Evolutionary conservation across 2,329 filamentous ascomycete genomes (phyloP).

Genomic region (Hysterium pulicare): DNA sequence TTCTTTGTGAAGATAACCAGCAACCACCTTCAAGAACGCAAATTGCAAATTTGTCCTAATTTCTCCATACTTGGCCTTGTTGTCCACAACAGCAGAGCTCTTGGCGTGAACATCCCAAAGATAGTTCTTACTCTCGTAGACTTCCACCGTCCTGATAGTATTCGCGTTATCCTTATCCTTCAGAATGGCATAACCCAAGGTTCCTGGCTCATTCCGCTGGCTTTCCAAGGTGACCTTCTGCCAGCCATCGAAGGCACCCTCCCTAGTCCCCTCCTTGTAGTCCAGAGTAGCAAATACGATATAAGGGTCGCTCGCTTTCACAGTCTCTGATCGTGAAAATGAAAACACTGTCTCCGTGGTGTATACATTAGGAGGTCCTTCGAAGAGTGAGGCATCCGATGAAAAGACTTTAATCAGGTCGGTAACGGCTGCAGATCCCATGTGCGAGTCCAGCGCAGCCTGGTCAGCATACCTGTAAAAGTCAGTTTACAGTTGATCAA

Average conservation of each 20-base stretch:
- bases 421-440: conserved; percentile 9
- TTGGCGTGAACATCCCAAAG: conserved; percentile 21
- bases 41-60: conserved; percentile 11
- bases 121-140: conserved; percentile 18
- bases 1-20: conserved; percentile 13
- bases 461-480: conserved; percentile 16
- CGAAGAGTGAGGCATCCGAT: conserved; percentile 11
- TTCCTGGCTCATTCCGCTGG: conserved; percentile 17
- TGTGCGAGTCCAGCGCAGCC: conserved; percentile 19
- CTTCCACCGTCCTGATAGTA: conserved; percentile 16
- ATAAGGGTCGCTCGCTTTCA: conserved; percentile 11
- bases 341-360: conserved; percentile 10
- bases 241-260: conserved; percentile 17
- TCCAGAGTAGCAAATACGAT: conserved; percentile 18
- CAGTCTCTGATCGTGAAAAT: conserved; percentile 12
- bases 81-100: conserved; percentile 17
- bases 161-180: conserved; percentile 14
- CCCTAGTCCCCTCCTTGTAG: conserved; percentile 17
- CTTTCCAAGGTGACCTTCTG: conserved; percentile 15
- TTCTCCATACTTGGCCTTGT: conserved; percentile 14
- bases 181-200: conserved; percentile 16
- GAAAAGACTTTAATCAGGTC: conserved; percentile 12
- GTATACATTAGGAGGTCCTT: conserved; percentile 6
- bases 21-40: conserved; percentile 11
- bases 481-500: background rate